Conservation (phyloP, 2,329 filamentous ascomycete species). For the Aspergillus chevalieri region DNA sequence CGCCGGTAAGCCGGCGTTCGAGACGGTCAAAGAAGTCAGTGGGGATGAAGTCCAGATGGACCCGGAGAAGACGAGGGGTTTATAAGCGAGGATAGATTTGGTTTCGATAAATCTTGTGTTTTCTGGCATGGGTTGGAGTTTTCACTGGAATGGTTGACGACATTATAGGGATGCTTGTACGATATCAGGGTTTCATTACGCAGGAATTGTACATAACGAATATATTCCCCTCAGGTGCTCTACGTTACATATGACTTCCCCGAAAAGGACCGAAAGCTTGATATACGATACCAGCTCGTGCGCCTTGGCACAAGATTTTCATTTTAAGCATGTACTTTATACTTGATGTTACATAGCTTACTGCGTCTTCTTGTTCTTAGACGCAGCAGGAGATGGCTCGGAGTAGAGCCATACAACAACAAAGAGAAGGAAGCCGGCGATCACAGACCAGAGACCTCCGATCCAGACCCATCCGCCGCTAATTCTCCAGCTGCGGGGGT, state of each 20-base stretch:
- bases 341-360: constrained; percentile 22
- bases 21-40: constrained; percentile 58
- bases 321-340: constrained; percentile 12
- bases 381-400: constrained; percentile 43
- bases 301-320: constrained; percentile 13
- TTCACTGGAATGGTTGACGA: constrained; percentile 1
- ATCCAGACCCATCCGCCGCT: constrained; percentile 94
- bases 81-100: constrained; percentile 19
- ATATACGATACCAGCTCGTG: not conserved
- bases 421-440: constrained; percentile 78
- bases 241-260: too few relatives aligned
- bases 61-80: constrained; percentile 42
- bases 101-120: not conserved
- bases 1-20: constrained; percentile 67
- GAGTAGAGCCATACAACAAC: constrained; percentile 82
- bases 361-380: constrained; percentile 45
- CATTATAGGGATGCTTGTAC: constrained; percentile 1
- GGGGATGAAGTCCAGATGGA: constrained; percentile 57
- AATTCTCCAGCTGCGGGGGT: constrained; percentile 83
- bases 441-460: constrained; percentile 74
- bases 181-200: not conserved
- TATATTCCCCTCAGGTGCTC: not conserved
- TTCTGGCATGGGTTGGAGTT: constrained; percentile 14
- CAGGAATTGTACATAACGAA: constrained; percentile 8
- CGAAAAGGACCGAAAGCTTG: too few relatives aligned